A percentile compares a stretch with the other conserved stretches of the same genome.
Evolutionary conservation across 2,329 filamentous ascomycete genomes (phyloP).

Genomic region (Trichoderma semiorbis): DNA sequence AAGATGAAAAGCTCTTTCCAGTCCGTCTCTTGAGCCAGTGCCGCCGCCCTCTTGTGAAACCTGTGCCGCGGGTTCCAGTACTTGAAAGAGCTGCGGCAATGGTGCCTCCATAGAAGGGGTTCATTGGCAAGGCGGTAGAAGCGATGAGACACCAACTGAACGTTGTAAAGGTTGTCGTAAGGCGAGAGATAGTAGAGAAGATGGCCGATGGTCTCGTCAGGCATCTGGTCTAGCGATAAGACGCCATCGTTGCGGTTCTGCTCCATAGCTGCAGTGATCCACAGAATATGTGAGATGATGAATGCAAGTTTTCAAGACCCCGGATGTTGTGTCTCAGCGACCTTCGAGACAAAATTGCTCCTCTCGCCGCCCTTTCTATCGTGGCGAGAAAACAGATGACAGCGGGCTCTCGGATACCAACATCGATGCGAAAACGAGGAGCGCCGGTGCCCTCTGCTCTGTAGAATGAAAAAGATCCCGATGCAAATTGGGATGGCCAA

Average conservation of each 20-base stretch:
- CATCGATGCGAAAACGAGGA: neutral
- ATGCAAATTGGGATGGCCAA: neutral
- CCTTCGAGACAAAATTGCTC: neutral
- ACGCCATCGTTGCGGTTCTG: neutral
- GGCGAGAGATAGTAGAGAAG: slow-evolving; percentile 65
- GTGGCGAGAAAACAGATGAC: neutral
- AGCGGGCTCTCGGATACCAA: neutral
- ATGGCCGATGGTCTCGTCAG: slow-evolving; percentile 80
- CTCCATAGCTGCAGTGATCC: slow-evolving; percentile 13
- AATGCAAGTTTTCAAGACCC: neutral
- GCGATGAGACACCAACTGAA: slow-evolving; percentile 58
- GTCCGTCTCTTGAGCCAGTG: slow-evolving; percentile 54
- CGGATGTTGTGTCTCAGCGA: neutral
- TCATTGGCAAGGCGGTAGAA: slow-evolving; percentile 66
- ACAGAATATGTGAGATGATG: neutral
- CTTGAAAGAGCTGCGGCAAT: slow-evolving; percentile 66
- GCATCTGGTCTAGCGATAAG: slow-evolving; percentile 49
- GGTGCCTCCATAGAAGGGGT: slow-evolving; percentile 73
- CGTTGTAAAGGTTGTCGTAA: slow-evolving; percentile 46
- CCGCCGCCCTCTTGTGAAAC: slow-evolving; percentile 53
- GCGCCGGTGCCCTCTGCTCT: neutral
- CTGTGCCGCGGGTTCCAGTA: slow-evolving; percentile 71
- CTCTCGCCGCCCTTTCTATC: neutral
- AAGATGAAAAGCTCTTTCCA: slow-evolving; percentile 71
- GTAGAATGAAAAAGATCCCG: neutral